These are phyloP conservation scores for Mycena sp. DNA, from an alignment of 1,284 basidiomycete genomes.

Conservation along the genomic window DNA sequence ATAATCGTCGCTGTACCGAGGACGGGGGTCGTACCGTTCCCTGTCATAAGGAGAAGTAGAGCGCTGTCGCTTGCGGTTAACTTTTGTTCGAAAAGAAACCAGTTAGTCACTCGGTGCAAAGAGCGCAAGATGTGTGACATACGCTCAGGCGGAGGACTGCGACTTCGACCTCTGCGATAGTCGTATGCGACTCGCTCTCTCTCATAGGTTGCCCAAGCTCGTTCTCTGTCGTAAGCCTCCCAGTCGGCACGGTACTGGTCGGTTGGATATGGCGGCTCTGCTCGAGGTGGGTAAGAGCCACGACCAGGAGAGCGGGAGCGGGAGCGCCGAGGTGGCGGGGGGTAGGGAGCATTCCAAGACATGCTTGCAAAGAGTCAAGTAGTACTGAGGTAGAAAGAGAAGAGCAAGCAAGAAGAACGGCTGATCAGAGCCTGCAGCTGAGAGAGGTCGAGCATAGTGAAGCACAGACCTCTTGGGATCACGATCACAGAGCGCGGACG, in stretches of 20 bases:
- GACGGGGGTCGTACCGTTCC: slow-evolving; percentile 81
- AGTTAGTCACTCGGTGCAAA: slow-evolving; percentile 15
- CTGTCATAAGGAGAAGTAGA: slow-evolving; percentile 88
- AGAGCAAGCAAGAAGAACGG: too few species aligned
- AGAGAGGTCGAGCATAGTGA: slow-evolving; percentile 84
- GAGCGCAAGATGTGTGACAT: slow-evolving; percentile 34
- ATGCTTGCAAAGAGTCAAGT: slow-evolving; percentile 58
- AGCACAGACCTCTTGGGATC: slow-evolving; percentile 86
- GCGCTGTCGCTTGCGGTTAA: slow-evolving; percentile 81
- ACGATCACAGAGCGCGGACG: slow-evolving; percentile 67
- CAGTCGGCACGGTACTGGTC: slow-evolving; percentile 69
- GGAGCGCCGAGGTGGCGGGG: slow-evolving; percentile 78
- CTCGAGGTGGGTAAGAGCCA: slow-evolving; percentile 62
- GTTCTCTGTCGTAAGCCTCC: slow-evolving; percentile 77
- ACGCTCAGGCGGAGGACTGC: slow-evolving; percentile 77
- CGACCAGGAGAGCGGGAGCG: slow-evolving; percentile 82
- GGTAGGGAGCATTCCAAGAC: slow-evolving; percentile 74
- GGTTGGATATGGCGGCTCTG: slow-evolving; percentile 62
- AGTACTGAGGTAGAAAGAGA: slow-evolving; percentile 60
- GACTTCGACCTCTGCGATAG: slow-evolving; percentile 77
- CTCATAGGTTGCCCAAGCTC: slow-evolving; percentile 70
- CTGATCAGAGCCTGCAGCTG: too few species aligned
- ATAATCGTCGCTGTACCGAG: slow-evolving; percentile 81
- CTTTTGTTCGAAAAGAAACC: slow-evolving; percentile 40
- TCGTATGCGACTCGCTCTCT: slow-evolving; percentile 72